Conservation (phyloP, 441 rosid genomes). For the Hura crepitans region DNA sequence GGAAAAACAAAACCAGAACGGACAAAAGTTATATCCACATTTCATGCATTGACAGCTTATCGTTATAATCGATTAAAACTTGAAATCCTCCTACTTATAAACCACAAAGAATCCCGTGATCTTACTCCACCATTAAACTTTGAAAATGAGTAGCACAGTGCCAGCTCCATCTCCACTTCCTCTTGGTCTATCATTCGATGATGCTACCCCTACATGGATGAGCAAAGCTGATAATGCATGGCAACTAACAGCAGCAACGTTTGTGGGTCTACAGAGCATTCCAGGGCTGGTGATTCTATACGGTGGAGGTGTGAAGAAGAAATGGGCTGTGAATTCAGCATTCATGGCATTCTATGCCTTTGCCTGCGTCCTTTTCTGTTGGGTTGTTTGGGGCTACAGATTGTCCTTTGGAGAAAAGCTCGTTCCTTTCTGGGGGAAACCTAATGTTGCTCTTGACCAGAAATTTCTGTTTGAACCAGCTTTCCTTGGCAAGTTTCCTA, state of each 20-base stretch:
- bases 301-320: conserved; percentile 54
- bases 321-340: conserved; percentile 59
- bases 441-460: conserved; percentile 28
- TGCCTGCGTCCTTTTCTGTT: conserved; percentile 47
- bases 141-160: conserved; percentile 12
- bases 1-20: background rate
- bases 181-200: conserved; percentile 20
- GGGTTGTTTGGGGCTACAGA: conserved; percentile 53
- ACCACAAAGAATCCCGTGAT: background rate
- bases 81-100: conserved; percentile 12
- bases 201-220: conserved; percentile 42
- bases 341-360: conserved; percentile 57
- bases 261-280: conserved; percentile 49
- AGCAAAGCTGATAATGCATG: conserved; percentile 57
- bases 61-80: conserved; percentile 28
- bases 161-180: conserved; percentile 30
- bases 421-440: conserved; percentile 38
- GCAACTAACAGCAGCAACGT: conserved; percentile 54
- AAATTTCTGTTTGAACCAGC: conserved; percentile 26
- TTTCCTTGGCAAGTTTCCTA: conserved; percentile 35
- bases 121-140: background rate
- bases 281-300: conserved; percentile 50
- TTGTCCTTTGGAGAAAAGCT: conserved; percentile 36
- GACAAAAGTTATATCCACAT: background rate
- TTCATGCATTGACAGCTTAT: conserved; percentile 27